Percentiles rank a stretch among this genome's conserved stretches.
These are phyloP conservation scores for Malbranchea cinnamomea DNA, from an alignment of 2,329 filamentous ascomycete genomes.

Conservation along the genomic window DNA sequence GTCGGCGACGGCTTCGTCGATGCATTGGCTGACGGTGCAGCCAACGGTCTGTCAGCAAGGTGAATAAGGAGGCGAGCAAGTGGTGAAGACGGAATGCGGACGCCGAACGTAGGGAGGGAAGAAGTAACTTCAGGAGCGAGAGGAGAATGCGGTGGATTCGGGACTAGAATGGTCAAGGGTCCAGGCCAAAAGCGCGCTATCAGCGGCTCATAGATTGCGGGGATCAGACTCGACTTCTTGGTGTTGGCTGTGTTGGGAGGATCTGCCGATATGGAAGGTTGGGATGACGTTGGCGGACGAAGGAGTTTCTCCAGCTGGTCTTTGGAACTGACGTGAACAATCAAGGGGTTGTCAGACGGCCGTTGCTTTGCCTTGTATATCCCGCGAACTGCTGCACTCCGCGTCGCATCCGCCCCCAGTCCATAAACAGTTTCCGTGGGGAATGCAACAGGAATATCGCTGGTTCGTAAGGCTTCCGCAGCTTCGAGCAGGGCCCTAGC, in stretches of 20 bases:
- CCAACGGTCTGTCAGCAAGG: constrained; percentile 61
- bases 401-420: constrained; percentile 86
- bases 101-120: constrained; percentile 70
- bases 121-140: constrained; percentile 89
- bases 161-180: constrained; percentile 78
- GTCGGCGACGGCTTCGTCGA: constrained; percentile 89
- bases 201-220: constrained; percentile 60
- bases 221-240: constrained; percentile 34
- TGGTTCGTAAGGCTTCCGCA: constrained; percentile 48
- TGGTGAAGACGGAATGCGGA: constrained; percentile 70
- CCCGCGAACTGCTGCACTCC: constrained; percentile 67
- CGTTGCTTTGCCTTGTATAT: constrained; percentile 86
- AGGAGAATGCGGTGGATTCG: constrained; percentile 51
- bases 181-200: constrained; percentile 87
- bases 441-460: constrained; percentile 72
- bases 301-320: constrained; percentile 56
- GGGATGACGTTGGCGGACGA: constrained; percentile 14
- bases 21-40: constrained; percentile 86
- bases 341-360: constrained; percentile 88
- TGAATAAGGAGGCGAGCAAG: constrained; percentile 83
- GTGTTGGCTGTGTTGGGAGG: constrained; percentile 15
- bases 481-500: constrained; percentile 45
- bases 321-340: constrained; percentile 77
- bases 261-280: not conserved
- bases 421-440: constrained; percentile 98